These are phyloP conservation scores for Aegilops sharonensis DNA, from an alignment of 176 grass and related monocot species.

Conservation along the genomic window DNA sequence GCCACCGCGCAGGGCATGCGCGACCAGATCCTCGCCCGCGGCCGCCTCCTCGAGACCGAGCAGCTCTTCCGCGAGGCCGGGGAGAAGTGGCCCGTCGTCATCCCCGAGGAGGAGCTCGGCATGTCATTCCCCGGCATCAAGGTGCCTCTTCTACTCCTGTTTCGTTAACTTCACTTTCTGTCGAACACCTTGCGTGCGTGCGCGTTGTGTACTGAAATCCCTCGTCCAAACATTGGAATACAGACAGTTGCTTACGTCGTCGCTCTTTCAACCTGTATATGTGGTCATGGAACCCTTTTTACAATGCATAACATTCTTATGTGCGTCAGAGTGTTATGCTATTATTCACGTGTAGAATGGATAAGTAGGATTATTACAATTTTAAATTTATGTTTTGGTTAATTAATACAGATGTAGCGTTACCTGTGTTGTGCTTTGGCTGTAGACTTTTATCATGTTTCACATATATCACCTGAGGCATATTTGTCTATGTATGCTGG, in stretches of 20 bases:
- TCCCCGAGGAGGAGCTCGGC: constrained; percentile 73
- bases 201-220: not conserved
- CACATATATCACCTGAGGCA: not conserved
- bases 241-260: not conserved
- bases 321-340: not conserved
- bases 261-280: not conserved
- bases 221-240: not conserved
- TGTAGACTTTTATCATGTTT: not conserved
- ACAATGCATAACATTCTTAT: not conserved
- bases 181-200: constrained; percentile 33
- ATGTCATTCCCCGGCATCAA: constrained; percentile 82
- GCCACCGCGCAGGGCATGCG: constrained; percentile 69
- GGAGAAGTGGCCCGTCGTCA: constrained; percentile 81
- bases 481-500: not conserved
- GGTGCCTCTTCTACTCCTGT: constrained; percentile 21
- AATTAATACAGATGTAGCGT: not conserved
- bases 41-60: constrained; percentile 76
- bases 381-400: too few species aligned
- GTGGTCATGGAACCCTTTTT: not conserved
- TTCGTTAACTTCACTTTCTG: not conserved
- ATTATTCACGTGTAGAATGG: not conserved
- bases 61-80: constrained; percentile 88
- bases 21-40: constrained; percentile 71
- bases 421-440: too few species aligned
- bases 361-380: not conserved